Conservation (phyloP, 2,329 filamentous ascomycete species). For the Exophiala xenobiotica region DNA sequence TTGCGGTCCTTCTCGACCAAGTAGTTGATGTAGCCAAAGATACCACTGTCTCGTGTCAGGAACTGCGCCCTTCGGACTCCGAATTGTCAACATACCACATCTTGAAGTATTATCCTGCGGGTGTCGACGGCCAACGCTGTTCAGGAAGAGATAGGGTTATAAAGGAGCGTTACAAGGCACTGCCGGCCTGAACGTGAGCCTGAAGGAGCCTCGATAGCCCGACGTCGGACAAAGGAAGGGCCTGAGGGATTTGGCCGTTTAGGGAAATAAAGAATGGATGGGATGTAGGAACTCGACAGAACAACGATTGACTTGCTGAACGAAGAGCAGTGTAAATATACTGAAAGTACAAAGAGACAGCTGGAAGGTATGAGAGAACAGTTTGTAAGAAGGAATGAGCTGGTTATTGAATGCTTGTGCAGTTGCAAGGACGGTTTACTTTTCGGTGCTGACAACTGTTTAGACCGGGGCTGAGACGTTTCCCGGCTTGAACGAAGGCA, state of each 20-base stretch:
- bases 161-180: conserved; percentile 3
- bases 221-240: conserved; percentile 12
- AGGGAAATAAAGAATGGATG: conserved; percentile 13
- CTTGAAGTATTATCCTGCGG: conserved; percentile 7
- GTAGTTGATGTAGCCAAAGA: conserved; percentile 99
- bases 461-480: conserved; percentile 1
- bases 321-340: too few relatives aligned
- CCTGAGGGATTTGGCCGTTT: conserved; percentile 2
- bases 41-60: conserved; percentile 62
- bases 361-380: neutral
- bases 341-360: neutral
- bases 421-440: neutral
- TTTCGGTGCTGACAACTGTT: conserved; percentile 4
- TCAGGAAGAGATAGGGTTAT: conserved; percentile 1
- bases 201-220: neutral
- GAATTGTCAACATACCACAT: conserved; percentile 21
- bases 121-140: neutral
- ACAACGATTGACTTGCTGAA: neutral
- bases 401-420: neutral
- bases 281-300: conserved; percentile 1
- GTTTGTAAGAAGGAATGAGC: neutral
- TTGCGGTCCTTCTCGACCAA: conserved; percentile 97
- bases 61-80: neutral
- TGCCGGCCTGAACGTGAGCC: neutral
- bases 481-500: neutral